Base-by-base conservation (phyloP, 257 asterid genomes). In the Solanum ossicruentum region DNA sequence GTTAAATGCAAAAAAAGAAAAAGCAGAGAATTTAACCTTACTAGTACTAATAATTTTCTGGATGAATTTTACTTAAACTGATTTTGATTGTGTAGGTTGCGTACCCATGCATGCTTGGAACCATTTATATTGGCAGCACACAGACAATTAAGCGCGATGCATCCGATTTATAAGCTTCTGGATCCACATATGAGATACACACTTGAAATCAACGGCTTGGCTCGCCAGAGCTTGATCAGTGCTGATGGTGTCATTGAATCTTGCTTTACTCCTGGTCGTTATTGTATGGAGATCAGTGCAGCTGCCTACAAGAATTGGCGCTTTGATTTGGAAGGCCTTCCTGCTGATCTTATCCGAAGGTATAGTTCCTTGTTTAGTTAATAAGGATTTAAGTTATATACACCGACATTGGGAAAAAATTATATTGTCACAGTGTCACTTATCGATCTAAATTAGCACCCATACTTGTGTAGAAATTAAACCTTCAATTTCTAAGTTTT, bases 171-270 rank as follows among this genome's bases (percentile, higher is more conserved):
- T 70, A 95, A 95, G 92, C 98, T 95, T 56, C 87, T 97, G 91
- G 98, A 97, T 84, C 99, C 99, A 8, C 99, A 97, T 88, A 94
- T 97, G 99, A 90, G 99, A 86, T 97, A 95, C 88, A 95, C 98
- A 1, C 55, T 97, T 86, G 99, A 97, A 91, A 94, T 97, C 86
- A 97, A 97, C 55, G 98, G 92, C 0, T 78, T 97, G 91, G 99
- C 99, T 75, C 88, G 99, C 15, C 98, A 97, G 86, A 86, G 84
- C 86, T 90, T 97, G 93, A 89, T 97, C 83, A 89, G 87, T 18
- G 98, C 90, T 0, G 99, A 93, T 72, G 99, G 98, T 12, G 98
- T 97, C 77, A 95, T 97, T 47, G 99, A 97, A 88, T 89, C 97
- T 51, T 95, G 98, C 93, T 97, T 97, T 89, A 93, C 98, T 49